Conservation (phyloP, 2,329 filamentous ascomycete species). For the Sclerotinia subarctica region DNA sequence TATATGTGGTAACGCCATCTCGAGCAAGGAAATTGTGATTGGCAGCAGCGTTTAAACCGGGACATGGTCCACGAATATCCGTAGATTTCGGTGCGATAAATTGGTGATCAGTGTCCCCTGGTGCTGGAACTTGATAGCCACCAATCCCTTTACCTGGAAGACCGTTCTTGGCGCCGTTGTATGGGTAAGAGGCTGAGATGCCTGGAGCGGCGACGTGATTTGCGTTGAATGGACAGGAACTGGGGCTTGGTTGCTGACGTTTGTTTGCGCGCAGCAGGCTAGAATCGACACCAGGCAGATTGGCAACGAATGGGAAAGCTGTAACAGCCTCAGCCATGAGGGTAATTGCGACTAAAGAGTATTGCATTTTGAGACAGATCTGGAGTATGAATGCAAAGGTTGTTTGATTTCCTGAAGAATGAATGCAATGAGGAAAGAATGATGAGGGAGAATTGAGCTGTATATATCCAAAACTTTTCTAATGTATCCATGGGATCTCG, state of each 20-base stretch:
- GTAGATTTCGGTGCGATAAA: conserved; percentile 23
- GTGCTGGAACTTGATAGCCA: conserved; percentile 45
- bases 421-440: background rate
- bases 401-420: background rate
- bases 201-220: conserved; percentile 5
- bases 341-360: background rate
- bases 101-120: conserved; percentile 34
- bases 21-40: conserved; percentile 43
- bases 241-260: conserved; percentile 12
- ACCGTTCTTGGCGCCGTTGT: conserved; percentile 11
- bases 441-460: background rate
- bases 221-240: background rate
- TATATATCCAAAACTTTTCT: background rate
- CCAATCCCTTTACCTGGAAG: conserved; percentile 42
- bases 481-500: background rate
- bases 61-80: conserved; percentile 34
- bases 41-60: conserved; percentile 43
- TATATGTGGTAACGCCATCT: conserved; percentile 37
- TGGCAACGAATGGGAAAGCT: conserved; percentile 43
- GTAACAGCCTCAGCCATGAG: conserved; percentile 23
- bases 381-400: background rate
- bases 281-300: conserved; percentile 41
- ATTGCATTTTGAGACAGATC: background rate
- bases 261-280: conserved; percentile 32
- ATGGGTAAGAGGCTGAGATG: conserved; percentile 1